Evolutionary conservation across 116 monocot species (phyloP), one percentile per base, ranked within the genome.

Genomic region (Trichopus zeylanicus): DNA sequence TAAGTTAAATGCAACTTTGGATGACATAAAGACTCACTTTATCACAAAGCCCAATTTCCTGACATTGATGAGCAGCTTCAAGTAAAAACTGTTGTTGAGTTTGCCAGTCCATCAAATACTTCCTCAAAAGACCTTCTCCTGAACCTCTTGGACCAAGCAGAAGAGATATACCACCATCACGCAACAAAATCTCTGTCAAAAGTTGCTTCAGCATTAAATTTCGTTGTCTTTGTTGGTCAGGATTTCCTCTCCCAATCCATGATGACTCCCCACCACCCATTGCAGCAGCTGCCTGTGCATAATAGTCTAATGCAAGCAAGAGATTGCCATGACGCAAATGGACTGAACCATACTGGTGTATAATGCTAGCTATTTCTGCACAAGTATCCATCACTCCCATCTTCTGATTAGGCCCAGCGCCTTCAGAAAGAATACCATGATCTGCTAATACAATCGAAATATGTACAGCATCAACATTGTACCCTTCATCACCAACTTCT

Each of bases 201-300:
- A 99, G 85, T 71, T 99, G 88, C 66, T 78, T 99, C 69, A 99
- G 60, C 99, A 99, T 99, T 70, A 88, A 56, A 48, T 59, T 83
- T 46, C 86, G 63, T 8, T 99, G 91, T 37, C 99, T 88, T 67
- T 88, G 88, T 57, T 86, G 85, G 76, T 99, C 99, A 47, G 37
- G 49, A 59, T 59, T 85, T 4, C 77, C 81, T 54, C 63, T 67
- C 0, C 82, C 88, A 67, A 72, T 74, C 92, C 91, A 99, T 20
- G 92, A 85, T 46, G 66, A 31, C 57, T 91, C 82, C 55, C 99
- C 99, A 52, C 99, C 99, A 63, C 99, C 99, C 81, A 99, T 92
- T 20, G 85, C 64, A 37, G 99, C 87, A 71, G 99, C 92, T 61
- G 99, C 88, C 72, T 99, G 99, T 60, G 70, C 92, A 80, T 92